Evolutionary conservation across 2,329 filamentous ascomycete genomes (phyloP).

Genomic region (Diaporthe citriasiana): DNA sequence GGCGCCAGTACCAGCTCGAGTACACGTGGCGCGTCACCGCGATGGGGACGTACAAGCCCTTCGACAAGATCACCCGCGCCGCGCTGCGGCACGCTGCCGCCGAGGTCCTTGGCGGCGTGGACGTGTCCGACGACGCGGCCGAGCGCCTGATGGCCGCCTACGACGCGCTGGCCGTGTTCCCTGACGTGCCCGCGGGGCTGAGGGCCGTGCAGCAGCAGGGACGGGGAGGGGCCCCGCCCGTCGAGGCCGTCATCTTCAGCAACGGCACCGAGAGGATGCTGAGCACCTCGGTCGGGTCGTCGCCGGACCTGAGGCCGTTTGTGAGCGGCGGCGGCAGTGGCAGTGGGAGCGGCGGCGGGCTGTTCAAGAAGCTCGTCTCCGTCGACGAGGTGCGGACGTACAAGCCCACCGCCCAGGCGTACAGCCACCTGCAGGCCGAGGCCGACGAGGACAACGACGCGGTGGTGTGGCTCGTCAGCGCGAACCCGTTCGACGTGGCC

Average conservation of each 20-base stretch:
- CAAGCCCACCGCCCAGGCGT: conserved; percentile 76
- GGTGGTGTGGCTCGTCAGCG: conserved; percentile 76
- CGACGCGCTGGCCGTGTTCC: conserved; percentile 65
- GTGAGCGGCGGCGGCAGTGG: not conserved
- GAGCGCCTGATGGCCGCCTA: conserved; percentile 54
- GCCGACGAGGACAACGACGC: conserved; percentile 53
- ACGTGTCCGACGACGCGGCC: conserved; percentile 28
- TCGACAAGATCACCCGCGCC: conserved; percentile 34
- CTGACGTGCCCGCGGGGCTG: conserved; percentile 73
- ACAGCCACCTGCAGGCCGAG: conserved; percentile 70
- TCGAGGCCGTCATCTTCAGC: conserved; percentile 71
- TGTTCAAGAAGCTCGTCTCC: conserved; percentile 71
- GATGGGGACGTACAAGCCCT: conserved; percentile 70
- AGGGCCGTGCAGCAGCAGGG: conserved; percentile 69
- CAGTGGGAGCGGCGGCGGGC: conserved; percentile 51
- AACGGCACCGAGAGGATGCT: conserved; percentile 66
- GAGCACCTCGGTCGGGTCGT: conserved; percentile 67
- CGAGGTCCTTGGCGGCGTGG: conserved; percentile 62
- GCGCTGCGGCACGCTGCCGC: conserved; percentile 22
- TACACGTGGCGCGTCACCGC: conserved; percentile 83
- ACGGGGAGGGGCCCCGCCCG: conserved; percentile 48
- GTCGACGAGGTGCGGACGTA: conserved; percentile 72
- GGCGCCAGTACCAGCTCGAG: conserved; percentile 80
- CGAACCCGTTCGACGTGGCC: conserved; percentile 81
- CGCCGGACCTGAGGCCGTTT: conserved; percentile 64